phyloP scores from a whole-genome alignment of 2,329 filamentous ascomycete genomes.

The Neonectria sp. region DNA sequence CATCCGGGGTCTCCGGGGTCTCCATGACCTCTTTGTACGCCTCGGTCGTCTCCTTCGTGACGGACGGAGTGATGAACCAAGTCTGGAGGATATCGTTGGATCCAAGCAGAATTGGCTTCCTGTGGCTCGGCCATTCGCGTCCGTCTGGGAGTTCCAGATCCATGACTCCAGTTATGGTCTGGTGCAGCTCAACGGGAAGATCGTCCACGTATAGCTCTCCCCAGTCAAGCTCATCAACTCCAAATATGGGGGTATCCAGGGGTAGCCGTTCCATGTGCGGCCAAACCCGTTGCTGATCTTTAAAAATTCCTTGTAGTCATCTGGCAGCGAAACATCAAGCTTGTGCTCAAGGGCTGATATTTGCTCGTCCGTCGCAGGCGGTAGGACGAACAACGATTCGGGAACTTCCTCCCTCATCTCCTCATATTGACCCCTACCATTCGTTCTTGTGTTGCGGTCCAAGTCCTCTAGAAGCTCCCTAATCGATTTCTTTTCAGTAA shows the following conservation, averaged over 20 bases:
- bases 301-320: constrained; percentile 40
- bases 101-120: constrained; percentile 26
- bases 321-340: constrained; percentile 19
- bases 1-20: constrained; percentile 8
- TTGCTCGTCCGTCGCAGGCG: constrained; percentile 36
- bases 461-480: constrained; percentile 28
- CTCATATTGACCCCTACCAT: constrained; percentile 4
- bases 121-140: constrained; percentile 32
- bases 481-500: constrained; percentile 22
- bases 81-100: constrained; percentile 18
- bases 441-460: constrained; percentile 32
- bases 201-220: background rate
- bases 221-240: constrained; percentile 35
- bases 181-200: constrained; percentile 24
- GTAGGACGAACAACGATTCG: constrained; percentile 31
- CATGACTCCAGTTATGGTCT: constrained; percentile 11
- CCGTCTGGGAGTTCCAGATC: constrained; percentile 6
- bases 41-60: constrained; percentile 20
- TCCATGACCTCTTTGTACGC: constrained; percentile 32
- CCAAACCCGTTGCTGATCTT: constrained; percentile 40
- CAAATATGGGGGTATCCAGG: constrained; percentile 18
- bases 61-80: constrained; percentile 24
- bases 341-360: constrained; percentile 32
- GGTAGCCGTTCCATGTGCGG: constrained; percentile 38
- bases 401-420: constrained; percentile 23